A percentile compares a stretch with the other conserved stretches of the same genome.
Conservation (phyloP, 192 early-diverging fungal genomes). For the Entomortierella chlamydospora region DNA sequence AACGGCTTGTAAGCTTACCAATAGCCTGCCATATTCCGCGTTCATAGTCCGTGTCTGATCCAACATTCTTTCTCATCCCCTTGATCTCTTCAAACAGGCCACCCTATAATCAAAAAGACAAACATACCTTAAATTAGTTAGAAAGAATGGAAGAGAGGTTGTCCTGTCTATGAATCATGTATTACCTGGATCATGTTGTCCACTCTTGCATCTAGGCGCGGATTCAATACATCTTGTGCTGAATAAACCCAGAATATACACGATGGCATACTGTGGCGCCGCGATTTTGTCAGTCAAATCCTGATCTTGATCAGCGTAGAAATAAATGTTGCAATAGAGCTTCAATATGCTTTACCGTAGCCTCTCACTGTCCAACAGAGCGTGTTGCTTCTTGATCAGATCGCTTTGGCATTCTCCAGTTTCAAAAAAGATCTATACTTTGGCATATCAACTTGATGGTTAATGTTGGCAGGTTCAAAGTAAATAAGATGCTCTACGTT, state of each 20-base stretch:
- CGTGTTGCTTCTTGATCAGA: constrained; percentile 76
- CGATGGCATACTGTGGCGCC: constrained; percentile 68
- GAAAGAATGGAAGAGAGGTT: too few species aligned
- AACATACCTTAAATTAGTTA: too few species aligned
- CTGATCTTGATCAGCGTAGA: not conserved
- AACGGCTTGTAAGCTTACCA: constrained; percentile 60
- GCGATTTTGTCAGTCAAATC: not conserved
- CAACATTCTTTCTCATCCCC: constrained; percentile 64
- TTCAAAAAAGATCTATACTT: constrained; percentile 68
- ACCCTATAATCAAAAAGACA: constrained; percentile 33
- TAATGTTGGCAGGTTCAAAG: not conserved
- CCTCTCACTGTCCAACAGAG: constrained; percentile 54
- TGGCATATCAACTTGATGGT: not conserved
- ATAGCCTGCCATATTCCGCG: constrained; percentile 84
- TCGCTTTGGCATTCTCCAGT: constrained; percentile 83
- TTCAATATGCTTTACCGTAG: constrained; percentile 20
- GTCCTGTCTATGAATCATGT: too few species aligned
- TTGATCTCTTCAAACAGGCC: constrained; percentile 69
- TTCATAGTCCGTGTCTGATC: constrained; percentile 60
- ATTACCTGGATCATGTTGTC: constrained; percentile 87
- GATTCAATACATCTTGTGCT: constrained; percentile 70
- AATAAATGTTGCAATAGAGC: not conserved
- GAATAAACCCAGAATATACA: constrained; percentile 93
- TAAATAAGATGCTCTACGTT: too few species aligned
- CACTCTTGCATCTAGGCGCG: constrained; percentile 85